These are phyloP conservation scores for Xylariaceae sp. DNA, from an alignment of 2,329 filamentous ascomycete genomes.

Conservation along the genomic window DNA sequence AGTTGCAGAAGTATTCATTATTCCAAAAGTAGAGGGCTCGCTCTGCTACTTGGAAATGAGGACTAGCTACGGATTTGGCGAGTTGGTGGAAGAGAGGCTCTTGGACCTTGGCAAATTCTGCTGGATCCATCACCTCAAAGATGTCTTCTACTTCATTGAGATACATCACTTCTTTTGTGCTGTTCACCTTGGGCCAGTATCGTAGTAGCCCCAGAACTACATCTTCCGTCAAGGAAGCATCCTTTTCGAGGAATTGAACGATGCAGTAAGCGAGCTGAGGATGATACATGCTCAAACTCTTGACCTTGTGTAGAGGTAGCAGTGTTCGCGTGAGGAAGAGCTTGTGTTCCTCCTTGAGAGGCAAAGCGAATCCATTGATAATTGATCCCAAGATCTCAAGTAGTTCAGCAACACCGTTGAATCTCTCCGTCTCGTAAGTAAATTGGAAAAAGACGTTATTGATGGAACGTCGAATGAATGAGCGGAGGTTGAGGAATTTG, in stretches of 20 bases:
- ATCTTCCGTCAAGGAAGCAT: conserved; percentile 95
- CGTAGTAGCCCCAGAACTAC: conserved; percentile 92
- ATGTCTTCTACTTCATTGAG: conserved; percentile 99
- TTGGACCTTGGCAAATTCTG: conserved; percentile 98
- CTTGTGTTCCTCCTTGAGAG: conserved; percentile 98
- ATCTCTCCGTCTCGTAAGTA: conserved; percentile 96
- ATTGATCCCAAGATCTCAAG: conserved; percentile 97
- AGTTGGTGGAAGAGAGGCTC: conserved; percentile 97
- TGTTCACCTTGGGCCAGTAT: conserved; percentile 99
- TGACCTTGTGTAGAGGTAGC: conserved; percentile 95
- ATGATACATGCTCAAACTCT: conserved; percentile 99
- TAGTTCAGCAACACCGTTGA: conserved; percentile 97
- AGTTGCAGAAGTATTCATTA: conserved; percentile 99
- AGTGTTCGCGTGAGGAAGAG: conserved; percentile 93
- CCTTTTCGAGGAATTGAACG: conserved; percentile 97
- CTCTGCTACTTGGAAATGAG: conserved; percentile 98
- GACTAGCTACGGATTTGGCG: conserved; percentile 96
- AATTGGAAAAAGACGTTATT: conserved; percentile 99
- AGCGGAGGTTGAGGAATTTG: conserved; percentile 96
- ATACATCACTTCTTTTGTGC: conserved; percentile 99
- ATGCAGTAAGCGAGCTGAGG: conserved; percentile 98
- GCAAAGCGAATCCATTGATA: conserved; percentile 97
- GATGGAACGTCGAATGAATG: conserved; percentile 96
- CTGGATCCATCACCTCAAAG: conserved; percentile 99
- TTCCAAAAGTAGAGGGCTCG: conserved; percentile 99